A percentile compares a stretch with the other conserved stretches of the same genome.
phyloP scores from a whole-genome alignment of 176 grass and related monocot genomes.

The Olyra latifolia region DNA sequence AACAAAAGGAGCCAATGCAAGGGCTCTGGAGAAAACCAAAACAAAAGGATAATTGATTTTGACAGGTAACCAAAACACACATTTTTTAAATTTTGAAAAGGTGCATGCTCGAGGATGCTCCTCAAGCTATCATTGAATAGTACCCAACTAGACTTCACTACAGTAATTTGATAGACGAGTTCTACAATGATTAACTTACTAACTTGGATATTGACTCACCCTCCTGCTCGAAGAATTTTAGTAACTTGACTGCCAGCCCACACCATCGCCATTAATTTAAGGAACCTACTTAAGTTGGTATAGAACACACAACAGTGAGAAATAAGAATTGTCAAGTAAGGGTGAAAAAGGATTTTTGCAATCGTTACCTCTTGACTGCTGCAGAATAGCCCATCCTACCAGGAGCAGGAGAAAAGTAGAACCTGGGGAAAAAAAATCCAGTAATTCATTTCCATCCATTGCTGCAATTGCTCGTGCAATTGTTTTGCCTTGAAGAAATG shows the following conservation, averaged over 20 bases:
- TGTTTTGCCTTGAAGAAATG: background rate
- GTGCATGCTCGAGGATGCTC: background rate
- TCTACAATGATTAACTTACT: background rate
- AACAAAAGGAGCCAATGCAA: constrained; percentile 88
- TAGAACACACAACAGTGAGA: constrained; percentile 8
- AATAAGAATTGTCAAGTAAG: background rate
- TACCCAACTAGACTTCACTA: background rate
- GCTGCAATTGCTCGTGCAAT: background rate
- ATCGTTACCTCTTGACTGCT: constrained; percentile 71
- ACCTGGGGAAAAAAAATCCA: constrained; percentile 54
- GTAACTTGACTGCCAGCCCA: constrained; percentile 99
- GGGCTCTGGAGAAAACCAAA: constrained; percentile 51
- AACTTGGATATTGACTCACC: constrained; percentile 51
- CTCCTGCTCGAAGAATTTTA: constrained; percentile 80
- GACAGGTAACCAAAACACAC: background rate
- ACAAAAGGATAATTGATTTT: background rate
- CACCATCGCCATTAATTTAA: constrained; percentile 90
- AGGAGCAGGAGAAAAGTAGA: constrained; percentile 86
- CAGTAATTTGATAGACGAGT: background rate
- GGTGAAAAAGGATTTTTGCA: background rate
- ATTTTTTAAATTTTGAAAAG: background rate
- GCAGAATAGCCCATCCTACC: constrained; percentile 82
- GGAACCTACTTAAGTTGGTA: constrained; percentile 51
- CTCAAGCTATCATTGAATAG: background rate
- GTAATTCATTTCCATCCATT: constrained; percentile 4